phyloP scores from a whole-genome alignment of 2,329 filamentous ascomycete genomes.

The Exophiala mesophila region DNA sequence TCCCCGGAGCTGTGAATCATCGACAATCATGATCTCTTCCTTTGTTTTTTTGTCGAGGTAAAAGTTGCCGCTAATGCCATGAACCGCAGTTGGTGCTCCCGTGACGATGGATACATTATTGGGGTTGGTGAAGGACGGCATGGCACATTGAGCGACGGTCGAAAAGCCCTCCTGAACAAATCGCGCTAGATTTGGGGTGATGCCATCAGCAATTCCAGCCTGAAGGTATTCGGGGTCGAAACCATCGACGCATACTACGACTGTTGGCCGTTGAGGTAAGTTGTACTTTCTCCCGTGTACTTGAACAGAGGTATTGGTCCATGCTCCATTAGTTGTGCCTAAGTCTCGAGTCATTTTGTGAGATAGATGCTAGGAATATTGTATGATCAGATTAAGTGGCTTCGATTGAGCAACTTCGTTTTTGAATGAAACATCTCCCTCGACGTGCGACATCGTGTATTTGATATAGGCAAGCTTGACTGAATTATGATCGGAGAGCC shows the following conservation, averaged over 20 bases:
- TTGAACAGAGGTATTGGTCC: not conserved
- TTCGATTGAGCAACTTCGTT: no score
- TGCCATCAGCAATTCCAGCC: conserved; percentile 32
- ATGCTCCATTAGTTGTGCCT: no score
- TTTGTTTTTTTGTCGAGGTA: conserved; percentile 39
- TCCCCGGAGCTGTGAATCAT: conserved; percentile 38
- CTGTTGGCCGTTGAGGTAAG: conserved; percentile 34
- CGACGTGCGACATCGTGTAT: no score
- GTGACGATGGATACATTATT: conserved; percentile 46
- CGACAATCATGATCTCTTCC: conserved; percentile 39
- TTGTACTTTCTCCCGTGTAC: conserved; percentile 25
- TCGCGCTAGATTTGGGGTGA: conserved; percentile 32
- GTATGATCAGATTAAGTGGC: no score
- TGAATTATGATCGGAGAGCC: no score
- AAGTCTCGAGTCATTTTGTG: no score
- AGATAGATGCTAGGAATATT: no score
- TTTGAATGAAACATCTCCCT: no score
- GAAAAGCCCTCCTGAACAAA: conserved; percentile 37
- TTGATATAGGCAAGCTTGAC: no score
- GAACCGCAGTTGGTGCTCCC: conserved; percentile 35
- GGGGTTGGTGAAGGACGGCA: conserved; percentile 45
- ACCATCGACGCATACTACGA: conserved; percentile 42
- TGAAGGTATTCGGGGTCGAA: conserved; percentile 42
- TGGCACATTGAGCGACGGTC: conserved; percentile 35
- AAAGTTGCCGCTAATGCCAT: conserved; percentile 44